Conservation (phyloP, 805 yeast genomes). For the Schwanniomyces yamadae region DNA sequence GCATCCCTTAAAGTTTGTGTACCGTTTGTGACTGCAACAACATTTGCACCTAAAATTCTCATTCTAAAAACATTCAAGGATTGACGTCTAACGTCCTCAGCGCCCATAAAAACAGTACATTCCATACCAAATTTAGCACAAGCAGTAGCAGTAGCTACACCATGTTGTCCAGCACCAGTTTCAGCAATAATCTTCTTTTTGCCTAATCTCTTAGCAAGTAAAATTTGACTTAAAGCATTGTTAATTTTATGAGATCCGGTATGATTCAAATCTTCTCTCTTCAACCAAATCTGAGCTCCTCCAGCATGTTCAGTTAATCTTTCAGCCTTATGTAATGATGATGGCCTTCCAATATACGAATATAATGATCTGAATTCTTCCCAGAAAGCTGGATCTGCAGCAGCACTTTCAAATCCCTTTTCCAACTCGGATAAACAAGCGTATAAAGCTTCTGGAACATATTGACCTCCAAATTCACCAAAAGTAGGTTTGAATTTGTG, state of each 20-base stretch:
- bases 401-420: slow-evolving; percentile 80
- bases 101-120: slow-evolving; percentile 98
- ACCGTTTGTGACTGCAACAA: slow-evolving; percentile 90
- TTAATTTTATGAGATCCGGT: slow-evolving; percentile 88
- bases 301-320: slow-evolving; percentile 87
- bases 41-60: slow-evolving; percentile 94
- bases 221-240: slow-evolving; percentile 79
- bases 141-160: slow-evolving; percentile 91
- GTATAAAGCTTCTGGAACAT: slow-evolving; percentile 94
- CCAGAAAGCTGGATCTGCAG: slow-evolving; percentile 92
- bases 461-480: slow-evolving; percentile 98
- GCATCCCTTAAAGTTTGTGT: slow-evolving; percentile 97
- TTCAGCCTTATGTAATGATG: slow-evolving; percentile 86
- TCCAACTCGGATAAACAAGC: slow-evolving; percentile 89
- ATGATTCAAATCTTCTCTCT: slow-evolving; percentile 93
- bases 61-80: slow-evolving; percentile 97
- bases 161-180: slow-evolving; percentile 93
- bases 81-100: slow-evolving; percentile 98
- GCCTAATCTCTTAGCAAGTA: slow-evolving; percentile 76
- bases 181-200: slow-evolving; percentile 79
- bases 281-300: slow-evolving; percentile 92
- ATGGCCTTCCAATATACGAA: slow-evolving; percentile 95
- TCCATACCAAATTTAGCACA: slow-evolving; percentile 90
- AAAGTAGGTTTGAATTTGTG: slow-evolving; percentile 76
- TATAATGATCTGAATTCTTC: slow-evolving; percentile 81